A percentile compares a stretch with the other conserved stretches of the same genome.
These are phyloP conservation scores for Rosellinia necatrix DNA, from an alignment of 2,329 filamentous ascomycete genomes.

Conservation along the genomic window DNA sequence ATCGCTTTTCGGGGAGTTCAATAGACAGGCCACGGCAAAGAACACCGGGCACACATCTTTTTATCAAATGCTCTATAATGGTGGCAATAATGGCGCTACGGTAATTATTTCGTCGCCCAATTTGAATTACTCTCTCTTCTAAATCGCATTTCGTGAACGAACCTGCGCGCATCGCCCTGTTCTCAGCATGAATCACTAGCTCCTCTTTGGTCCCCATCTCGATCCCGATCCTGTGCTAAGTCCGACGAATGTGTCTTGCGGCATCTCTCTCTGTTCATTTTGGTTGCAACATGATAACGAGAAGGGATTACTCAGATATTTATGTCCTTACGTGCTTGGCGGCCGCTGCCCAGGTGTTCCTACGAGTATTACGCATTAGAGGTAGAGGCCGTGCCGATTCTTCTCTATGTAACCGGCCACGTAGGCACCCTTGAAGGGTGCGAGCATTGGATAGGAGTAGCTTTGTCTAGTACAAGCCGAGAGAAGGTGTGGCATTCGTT, in stretches of 20 bases:
- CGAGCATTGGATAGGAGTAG: not conserved
- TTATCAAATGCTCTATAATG: constrained; percentile 1
- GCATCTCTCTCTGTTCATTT: constrained; percentile 3
- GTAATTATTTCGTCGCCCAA: not conserved
- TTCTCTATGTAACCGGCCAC: not conserved
- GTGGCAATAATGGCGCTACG: not conserved
- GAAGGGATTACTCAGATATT: not conserved
- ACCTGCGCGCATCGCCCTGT: no score
- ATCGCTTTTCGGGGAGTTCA: constrained; percentile 11
- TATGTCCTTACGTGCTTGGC: not conserved
- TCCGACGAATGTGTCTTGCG: not conserved
- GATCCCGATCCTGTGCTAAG: not conserved
- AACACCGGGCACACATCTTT: not conserved
- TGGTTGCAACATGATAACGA: no score
- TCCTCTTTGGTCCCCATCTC: not conserved
- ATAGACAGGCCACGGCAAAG: constrained; percentile 1
- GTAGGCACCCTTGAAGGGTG: not conserved
- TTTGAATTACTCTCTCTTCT: not conserved
- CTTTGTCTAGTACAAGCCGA: not conserved
- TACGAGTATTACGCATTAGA: not conserved
- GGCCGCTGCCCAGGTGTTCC: not conserved
- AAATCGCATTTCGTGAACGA: no score
- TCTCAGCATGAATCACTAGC: not conserved
- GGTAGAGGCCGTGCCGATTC: not conserved
- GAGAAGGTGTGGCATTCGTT: not conserved